Conservation (phyloP, 768 basidiomycete genomes). For the Podaxis sp. region DNA sequence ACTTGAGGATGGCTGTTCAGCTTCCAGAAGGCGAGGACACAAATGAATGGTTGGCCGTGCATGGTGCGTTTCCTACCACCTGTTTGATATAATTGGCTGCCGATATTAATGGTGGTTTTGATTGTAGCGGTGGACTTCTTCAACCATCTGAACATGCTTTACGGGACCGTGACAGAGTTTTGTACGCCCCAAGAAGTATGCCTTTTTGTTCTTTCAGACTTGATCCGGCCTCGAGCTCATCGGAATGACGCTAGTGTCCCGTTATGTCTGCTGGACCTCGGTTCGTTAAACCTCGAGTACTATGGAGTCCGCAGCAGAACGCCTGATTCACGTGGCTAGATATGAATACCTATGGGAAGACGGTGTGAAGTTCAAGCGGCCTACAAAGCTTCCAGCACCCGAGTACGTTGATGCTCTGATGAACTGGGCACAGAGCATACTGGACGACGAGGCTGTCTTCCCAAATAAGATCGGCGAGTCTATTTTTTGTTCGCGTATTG, state of each 20-base stretch:
- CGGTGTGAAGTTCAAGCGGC: conserved; percentile 80
- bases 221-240: conserved; percentile 11
- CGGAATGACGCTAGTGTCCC: conserved; percentile 60
- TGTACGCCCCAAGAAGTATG: conserved; percentile 90
- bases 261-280: conserved; percentile 95
- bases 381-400: conserved; percentile 92
- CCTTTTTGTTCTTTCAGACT: conserved; percentile 5
- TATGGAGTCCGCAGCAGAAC: background rate
- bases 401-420: conserved; percentile 98
- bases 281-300: conserved; percentile 42
- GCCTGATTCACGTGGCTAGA: conserved; percentile 36
- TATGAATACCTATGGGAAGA: conserved; percentile 97
- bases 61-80: conserved; percentile 57
- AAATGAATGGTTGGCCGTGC: conserved; percentile 99
- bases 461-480: conserved; percentile 88
- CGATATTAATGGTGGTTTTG: background rate
- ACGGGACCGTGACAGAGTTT: conserved; percentile 97
- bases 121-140: conserved; percentile 94
- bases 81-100: background rate
- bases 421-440: conserved; percentile 94
- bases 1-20: conserved; percentile 87
- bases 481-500: background rate
- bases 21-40: conserved; percentile 96
- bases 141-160: conserved; percentile 99
- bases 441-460: conserved; percentile 92